Evolutionary conservation across 2,329 filamentous ascomycete genomes (phyloP), one percentile per base, ranked within the genome.

Genomic region (Xylaria sp.): DNA sequence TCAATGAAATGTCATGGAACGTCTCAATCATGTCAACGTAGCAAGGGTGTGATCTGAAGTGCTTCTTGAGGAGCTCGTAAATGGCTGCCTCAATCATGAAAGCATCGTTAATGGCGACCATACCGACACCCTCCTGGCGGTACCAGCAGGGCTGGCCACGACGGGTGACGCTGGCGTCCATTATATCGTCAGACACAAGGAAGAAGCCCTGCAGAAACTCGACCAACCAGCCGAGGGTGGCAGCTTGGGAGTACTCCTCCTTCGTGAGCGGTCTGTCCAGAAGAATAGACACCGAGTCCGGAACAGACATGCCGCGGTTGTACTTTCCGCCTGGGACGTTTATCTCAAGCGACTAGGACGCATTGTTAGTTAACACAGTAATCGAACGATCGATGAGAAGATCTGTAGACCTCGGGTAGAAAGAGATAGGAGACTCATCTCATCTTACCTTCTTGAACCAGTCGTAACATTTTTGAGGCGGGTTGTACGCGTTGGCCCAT

Each of bases 131-230:
- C 37, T 90, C 85, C 67, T 91, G 88, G 62, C 89, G 88, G 80
- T 97, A 99, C 94, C 94, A 99, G 81, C 94, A 99, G 48, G 94
- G 92, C 77, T 89, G 85, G 64, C 93, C 92, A 67, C 94, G 91
- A 62, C 94, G 92, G 59, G 94, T 99, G 76, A 96, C 94, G 75
- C 90, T 95, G 70, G 83, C 78, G 79, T 99, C 94, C 94, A 99
- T 99, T 71, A 99, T 97, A 76, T 99, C 94, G 78, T 99, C 94
- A 50, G 91, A 92, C 66, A 99, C 94, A 60, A 99, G 86, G 85
- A 99, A 97, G 83, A 97, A 97, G 66, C 94, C 93, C 80, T 99
- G 94, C 39, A 99, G 89, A 54, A 99, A 86, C 83, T 99, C 94
- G 65, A 95, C 96, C 83, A 96, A 86, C 94, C 94, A 99, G 72